Base-by-base conservation (phyloP, 768 basidiomycete genomes). In the Pleurotus cornucopiae region DNA sequence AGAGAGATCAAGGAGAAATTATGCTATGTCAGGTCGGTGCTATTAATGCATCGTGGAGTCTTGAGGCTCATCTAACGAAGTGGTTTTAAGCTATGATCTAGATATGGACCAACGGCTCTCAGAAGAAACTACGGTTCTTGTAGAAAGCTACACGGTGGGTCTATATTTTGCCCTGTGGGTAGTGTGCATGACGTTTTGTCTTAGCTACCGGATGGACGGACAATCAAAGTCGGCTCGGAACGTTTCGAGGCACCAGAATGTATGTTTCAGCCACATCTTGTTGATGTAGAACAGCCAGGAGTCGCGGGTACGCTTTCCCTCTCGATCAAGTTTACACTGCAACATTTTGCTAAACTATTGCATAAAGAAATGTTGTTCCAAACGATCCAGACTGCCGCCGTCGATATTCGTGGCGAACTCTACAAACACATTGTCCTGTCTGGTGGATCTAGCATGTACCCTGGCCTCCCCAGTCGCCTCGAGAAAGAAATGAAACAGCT, bases 401-500 rank as follows among this genome's bases (percentile, higher is more conserved):
- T 98, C 30, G 97, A 98, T 67, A 75, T 88, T 47, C 90, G 97
- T 56, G 34, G 86, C 0, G 96, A 98, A 62, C 78, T 99, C 3
- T 99, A 98, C 81, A 97, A 97, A 68, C 97, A 98, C 70, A 87
- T 98, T 62, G 96, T 99, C 11, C 85, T 99, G 23, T 97, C 94
- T 3, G 97, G 97, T 52, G 97, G 97, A 5, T 96, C 94, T 2
- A 94, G 91, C 71, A 98, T 98, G 96, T 98, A 98, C 69, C 96
- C 97, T 26, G 97, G 97, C 23, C 83, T 99, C 55, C 97, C 97
- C 9, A 93, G 90, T 68, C 86, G 97, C 46, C 79, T 99, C 44
- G 97, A 98, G 74, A 98, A 98, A 77, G 96, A 99, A 77, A 94
- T 98, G 90, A 98, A 98, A 72, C 97, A 98, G 71, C 78, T 98